These are phyloP conservation scores for Magnusiomyces clavatus DNA, from an alignment of 1,139 yeast species.

Conservation along the genomic window DNA sequence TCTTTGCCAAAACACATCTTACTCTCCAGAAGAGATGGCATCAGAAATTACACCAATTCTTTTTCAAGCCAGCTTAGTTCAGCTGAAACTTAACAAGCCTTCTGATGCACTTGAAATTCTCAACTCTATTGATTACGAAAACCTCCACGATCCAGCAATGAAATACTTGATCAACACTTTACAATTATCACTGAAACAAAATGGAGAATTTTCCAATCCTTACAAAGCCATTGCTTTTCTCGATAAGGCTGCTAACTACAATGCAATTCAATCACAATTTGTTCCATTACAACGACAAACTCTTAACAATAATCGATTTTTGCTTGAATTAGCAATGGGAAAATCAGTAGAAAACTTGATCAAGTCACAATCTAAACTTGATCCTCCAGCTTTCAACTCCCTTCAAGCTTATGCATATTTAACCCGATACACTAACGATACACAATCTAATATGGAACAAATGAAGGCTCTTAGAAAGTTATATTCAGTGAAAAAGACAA, in stretches of 20 bases:
- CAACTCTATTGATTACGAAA: conserved; percentile 15
- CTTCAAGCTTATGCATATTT: conserved; percentile 11
- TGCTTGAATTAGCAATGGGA: conserved; percentile 23
- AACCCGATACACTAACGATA: no score
- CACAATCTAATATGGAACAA: conserved; percentile 8
- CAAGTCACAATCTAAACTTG: conserved; percentile 6
- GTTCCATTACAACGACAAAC: conserved; percentile 19
- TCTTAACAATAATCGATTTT: conserved; percentile 22
- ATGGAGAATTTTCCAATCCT: conserved; percentile 20
- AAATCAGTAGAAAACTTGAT: conserved; percentile 18
- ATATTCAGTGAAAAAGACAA: conserved; percentile 11
- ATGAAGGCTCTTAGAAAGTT: conserved; percentile 14
- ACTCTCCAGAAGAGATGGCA: conserved; percentile 33
- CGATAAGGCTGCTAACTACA: conserved; percentile 18
- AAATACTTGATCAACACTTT: conserved; percentile 17
- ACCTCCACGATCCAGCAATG: conserved; percentile 16
- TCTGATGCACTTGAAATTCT: conserved; percentile 41
- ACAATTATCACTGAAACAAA: conserved; percentile 1
- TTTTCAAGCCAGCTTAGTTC: conserved; percentile 62
- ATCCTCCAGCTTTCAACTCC: conserved; percentile 9
- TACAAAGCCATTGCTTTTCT: conserved; percentile 21
- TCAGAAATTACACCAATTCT: conserved; percentile 51
- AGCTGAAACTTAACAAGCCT: conserved; percentile 41
- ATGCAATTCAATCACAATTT: conserved; percentile 14
- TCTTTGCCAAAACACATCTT: conserved; percentile 35